Conservation (phyloP, 768 basidiomycete genomes). For the Suillus occidentalis region DNA sequence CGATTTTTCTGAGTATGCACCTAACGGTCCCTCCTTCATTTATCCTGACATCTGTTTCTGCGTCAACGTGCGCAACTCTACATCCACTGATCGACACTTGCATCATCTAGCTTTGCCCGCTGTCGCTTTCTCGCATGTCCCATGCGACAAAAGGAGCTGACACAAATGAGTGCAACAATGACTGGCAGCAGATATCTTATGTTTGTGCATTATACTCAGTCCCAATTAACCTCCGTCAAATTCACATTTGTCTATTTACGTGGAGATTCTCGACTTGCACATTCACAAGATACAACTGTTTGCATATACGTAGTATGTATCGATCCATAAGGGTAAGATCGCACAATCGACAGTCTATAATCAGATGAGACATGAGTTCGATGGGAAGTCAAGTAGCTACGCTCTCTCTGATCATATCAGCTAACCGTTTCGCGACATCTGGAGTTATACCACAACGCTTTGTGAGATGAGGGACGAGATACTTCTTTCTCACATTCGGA, state of each 20-base stretch:
- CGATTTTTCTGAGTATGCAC: neutral
- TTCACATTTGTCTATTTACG: neutral
- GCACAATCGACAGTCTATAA: neutral
- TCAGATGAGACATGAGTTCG: neutral
- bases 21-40: slow-evolving; percentile 13
- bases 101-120: slow-evolving; percentile 22
- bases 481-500: slow-evolving; percentile 18
- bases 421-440: slow-evolving; percentile 19
- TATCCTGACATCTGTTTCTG: slow-evolving; percentile 17
- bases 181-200: neutral
- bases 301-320: neutral
- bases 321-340: neutral
- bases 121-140: neutral
- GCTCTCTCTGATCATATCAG: neutral
- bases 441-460: slow-evolving; percentile 26
- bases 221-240: neutral
- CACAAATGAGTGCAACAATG: neutral
- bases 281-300: neutral
- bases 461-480: slow-evolving; percentile 24
- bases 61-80: slow-evolving; percentile 25
- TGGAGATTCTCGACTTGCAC: neutral
- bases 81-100: slow-evolving; percentile 25
- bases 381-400: neutral
- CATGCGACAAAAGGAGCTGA: neutral
- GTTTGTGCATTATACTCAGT: slow-evolving; percentile 9